phyloP scores from a whole-genome alignment of 768 basidiomycete genomes.

The Xerocomus brunneocitrinus region DNA sequence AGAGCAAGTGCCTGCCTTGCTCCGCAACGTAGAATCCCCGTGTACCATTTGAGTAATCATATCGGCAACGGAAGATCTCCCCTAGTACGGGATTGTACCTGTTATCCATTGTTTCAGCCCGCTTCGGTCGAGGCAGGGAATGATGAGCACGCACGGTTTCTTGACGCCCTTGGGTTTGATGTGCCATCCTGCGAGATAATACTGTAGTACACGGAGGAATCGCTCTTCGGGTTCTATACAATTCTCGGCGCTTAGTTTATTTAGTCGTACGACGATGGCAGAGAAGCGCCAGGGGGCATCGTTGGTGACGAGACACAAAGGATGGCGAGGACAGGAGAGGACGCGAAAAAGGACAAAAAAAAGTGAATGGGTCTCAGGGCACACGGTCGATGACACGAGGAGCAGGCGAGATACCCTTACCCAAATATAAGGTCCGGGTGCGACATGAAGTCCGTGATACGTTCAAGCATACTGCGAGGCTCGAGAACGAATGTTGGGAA shows the following conservation, averaged over 20 bases:
- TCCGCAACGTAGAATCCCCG: slow-evolving; percentile 95
- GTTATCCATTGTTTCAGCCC: slow-evolving; percentile 8
- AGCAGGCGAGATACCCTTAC: slow-evolving; percentile 42
- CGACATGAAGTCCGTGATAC: slow-evolving; percentile 99
- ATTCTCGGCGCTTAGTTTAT: slow-evolving; percentile 63
- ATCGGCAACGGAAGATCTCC: slow-evolving; percentile 96
- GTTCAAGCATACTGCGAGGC: slow-evolving; percentile 94
- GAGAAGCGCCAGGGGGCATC: background rate
- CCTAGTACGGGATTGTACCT: slow-evolving; percentile 97
- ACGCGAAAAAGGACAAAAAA: background rate
- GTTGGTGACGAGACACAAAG: background rate
- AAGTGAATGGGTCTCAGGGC: slow-evolving; percentile 19
- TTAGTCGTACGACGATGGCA: slow-evolving; percentile 7
- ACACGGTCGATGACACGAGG: slow-evolving; percentile 13
- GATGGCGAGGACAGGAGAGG: background rate
- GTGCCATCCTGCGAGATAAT: slow-evolving; percentile 99
- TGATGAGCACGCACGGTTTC: slow-evolving; percentile 72
- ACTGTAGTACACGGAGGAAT: slow-evolving; percentile 86
- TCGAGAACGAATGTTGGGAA: slow-evolving; percentile 95
- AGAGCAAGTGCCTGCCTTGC: slow-evolving; percentile 55
- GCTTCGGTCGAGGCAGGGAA: background rate
- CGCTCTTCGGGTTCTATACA: slow-evolving; percentile 82
- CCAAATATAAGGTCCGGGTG: slow-evolving; percentile 97
- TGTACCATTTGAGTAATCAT: slow-evolving; percentile 88
- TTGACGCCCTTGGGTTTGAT: slow-evolving; percentile 99